A percentile compares a stretch with the other conserved stretches of the same genome.
These are phyloP conservation scores for Xylariaceae sp. DNA, from an alignment of 2,329 filamentous ascomycete species.

Conservation along the genomic window DNA sequence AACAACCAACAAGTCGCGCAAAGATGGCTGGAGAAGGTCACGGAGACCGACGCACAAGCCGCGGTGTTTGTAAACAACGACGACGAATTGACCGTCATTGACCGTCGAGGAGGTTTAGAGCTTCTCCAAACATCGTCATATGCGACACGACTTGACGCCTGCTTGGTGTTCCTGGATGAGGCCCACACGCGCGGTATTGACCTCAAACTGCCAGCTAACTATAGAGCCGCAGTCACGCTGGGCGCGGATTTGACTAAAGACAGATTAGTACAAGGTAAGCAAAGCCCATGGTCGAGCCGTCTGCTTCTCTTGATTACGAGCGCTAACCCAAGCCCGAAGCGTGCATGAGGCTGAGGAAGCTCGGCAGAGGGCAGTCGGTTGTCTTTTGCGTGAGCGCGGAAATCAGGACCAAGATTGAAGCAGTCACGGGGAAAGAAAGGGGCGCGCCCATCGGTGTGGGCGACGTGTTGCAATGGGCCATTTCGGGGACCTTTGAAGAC, in stretches of 20 bases:
- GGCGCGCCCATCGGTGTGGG: neutral
- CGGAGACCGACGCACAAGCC: slow-evolving; percentile 34
- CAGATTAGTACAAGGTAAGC: slow-evolving; percentile 52
- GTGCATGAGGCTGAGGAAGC: slow-evolving; percentile 58
- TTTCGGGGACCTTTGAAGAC: slow-evolving; percentile 15
- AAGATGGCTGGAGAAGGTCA: slow-evolving; percentile 45
- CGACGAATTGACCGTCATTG: slow-evolving; percentile 42
- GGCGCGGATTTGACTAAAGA: slow-evolving; percentile 55
- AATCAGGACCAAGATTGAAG: slow-evolving; percentile 3
- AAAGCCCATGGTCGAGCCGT: neutral
- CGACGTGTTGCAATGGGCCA: slow-evolving; percentile 6
- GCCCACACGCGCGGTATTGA: slow-evolving; percentile 58
- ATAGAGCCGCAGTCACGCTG: slow-evolving; percentile 50
- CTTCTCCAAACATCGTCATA: slow-evolving; percentile 48
- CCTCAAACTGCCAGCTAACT: slow-evolving; percentile 46
- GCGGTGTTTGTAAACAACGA: slow-evolving; percentile 49
- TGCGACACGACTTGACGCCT: slow-evolving; percentile 44
- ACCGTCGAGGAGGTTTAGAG: slow-evolving; percentile 34
- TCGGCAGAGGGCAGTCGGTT: slow-evolving; percentile 49
- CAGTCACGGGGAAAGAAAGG: neutral
- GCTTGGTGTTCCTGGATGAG: slow-evolving; percentile 53
- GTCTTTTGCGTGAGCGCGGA: slow-evolving; percentile 33
- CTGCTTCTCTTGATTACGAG: no score
- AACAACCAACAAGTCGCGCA: slow-evolving; percentile 45
- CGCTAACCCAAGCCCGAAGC: slow-evolving; percentile 34